Base-by-base conservation (phyloP, 1,284 basidiomycete species). In the Hemileia vastatrix region DNA sequence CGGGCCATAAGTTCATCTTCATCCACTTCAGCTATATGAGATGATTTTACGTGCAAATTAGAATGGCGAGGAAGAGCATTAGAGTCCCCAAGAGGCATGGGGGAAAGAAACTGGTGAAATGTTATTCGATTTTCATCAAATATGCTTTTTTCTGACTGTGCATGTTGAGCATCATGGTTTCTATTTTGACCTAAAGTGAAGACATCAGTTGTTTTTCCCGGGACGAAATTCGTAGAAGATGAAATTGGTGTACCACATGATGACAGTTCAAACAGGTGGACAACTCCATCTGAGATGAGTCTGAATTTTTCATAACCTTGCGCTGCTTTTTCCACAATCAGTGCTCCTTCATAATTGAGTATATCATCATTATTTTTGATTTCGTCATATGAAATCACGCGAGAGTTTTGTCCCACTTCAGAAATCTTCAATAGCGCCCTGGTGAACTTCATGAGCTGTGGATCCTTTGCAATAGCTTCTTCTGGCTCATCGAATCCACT, bases 251-350 rank as follows among this genome's bases (percentile, higher is more conserved):
- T 64, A 1, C 71, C 76, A 51, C 76, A 77, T 15, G 79, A 56
- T n/a, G 76, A 71, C 32, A 82, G 67, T 71, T 82, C 80, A 63
- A 82, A 82, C 2, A 76, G 69, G 66, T 81, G 79, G 9, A 71
- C 67, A 5, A 70, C 69, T 8, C 74, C 74, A 11, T 77, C 72
- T 21, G 78, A 76, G 51, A 78, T 74, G 6, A 82, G 70, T 23
- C 77, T 72, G 66, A 81, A 81, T 47, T 76, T 72, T 64, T 78
- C 58, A 54, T 52, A 61, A n/a, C 11, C 36, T 24, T 33, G 51
- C 40, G 9, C 18, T 33, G 27, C 58, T 51, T 47, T 61, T 52
- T 31, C 43, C 32, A 15, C 44, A 50, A 54, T 61, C 51, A 23
- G 45, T 31, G 4, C 45, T 19, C 43, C 32, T 54, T 51, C 49